Conservation (phyloP, 306 rosid species). For the Castanospermum australe region DNA sequence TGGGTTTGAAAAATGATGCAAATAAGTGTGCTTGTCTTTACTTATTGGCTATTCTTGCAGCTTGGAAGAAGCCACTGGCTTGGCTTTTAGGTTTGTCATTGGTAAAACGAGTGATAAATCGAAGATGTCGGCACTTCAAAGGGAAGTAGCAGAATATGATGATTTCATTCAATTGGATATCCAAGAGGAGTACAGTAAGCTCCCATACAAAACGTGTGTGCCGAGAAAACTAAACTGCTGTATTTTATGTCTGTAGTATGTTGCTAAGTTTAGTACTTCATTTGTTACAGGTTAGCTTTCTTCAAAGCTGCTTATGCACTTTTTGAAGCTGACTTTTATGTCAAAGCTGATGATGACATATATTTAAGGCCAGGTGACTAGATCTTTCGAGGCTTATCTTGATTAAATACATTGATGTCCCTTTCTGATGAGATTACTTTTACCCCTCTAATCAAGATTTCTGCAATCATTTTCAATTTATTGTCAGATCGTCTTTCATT, state of each 20-base stretch:
- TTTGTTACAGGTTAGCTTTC: slow-evolving; percentile 77
- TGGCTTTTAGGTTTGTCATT: slow-evolving; percentile 88
- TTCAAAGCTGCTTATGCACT: slow-evolving; percentile 96
- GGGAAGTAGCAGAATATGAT: slow-evolving; percentile 71
- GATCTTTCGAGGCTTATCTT: not conserved
- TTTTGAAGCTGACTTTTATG: slow-evolving; percentile 81
- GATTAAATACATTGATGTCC: not conserved
- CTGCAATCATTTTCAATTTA: slow-evolving; percentile 29
- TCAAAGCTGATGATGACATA: slow-evolving; percentile 96
- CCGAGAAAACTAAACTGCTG: slow-evolving; percentile 20
- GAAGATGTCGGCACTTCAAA: slow-evolving; percentile 71
- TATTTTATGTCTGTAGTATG: slow-evolving; percentile 10
- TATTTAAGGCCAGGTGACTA: slow-evolving; percentile 90
- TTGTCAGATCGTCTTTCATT: slow-evolving; percentile 87
- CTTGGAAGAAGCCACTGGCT: slow-evolving; percentile 95
- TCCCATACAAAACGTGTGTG: slow-evolving; percentile 99
- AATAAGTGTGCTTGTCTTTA: not conserved
- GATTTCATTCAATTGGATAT: slow-evolving; percentile 89
- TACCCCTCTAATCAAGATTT: not conserved
- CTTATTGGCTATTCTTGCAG: slow-evolving; percentile 59
- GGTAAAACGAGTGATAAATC: slow-evolving; percentile 68
- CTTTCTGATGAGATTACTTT: slow-evolving; percentile 16
- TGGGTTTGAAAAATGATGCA: not conserved
- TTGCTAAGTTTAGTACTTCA: slow-evolving; percentile 22
- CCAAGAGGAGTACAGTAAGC: slow-evolving; percentile 98